phyloP scores from a whole-genome alignment of 2,329 filamentous ascomycete genomes.

The Xylaria sp. region DNA sequence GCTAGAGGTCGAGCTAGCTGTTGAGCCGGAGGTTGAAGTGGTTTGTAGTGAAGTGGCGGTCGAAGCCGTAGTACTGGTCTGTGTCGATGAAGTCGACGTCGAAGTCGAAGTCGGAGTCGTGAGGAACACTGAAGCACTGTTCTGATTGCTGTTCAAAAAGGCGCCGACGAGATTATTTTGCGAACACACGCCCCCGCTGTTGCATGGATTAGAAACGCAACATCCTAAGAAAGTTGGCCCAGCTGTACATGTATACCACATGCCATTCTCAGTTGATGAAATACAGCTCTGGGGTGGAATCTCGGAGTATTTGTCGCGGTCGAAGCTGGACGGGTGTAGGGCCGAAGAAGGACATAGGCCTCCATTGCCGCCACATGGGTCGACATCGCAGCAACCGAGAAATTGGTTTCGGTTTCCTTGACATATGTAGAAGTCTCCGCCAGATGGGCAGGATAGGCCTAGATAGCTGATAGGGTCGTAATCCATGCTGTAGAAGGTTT shows the following conservation, averaged over 20 bases:
- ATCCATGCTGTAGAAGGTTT: constrained; percentile 32
- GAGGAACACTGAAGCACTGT: constrained; percentile 30
- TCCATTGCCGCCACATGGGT: constrained; percentile 37
- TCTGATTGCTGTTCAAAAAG: constrained; percentile 26
- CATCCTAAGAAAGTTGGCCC: constrained; percentile 44
- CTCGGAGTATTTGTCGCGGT: constrained; percentile 21
- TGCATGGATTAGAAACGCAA: constrained; percentile 41
- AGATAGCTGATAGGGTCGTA: constrained; percentile 37
- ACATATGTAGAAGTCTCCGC: constrained; percentile 42
- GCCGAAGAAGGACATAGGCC: constrained; percentile 26
- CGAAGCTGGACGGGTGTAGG: constrained; percentile 35
- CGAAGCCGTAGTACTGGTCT: neutral
- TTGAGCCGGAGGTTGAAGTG: neutral
- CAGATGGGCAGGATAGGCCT: constrained; percentile 39
- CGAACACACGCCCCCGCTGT: constrained; percentile 26
- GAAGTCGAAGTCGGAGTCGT: constrained; percentile 14
- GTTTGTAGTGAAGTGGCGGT: neutral
- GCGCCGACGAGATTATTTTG: constrained; percentile 29
- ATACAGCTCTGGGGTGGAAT: constrained; percentile 38
- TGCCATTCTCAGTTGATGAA: neutral
- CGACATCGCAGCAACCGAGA: constrained; percentile 42
- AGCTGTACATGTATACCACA: constrained; percentile 42
- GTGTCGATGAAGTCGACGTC: neutral
- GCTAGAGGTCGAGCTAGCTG: neutral
- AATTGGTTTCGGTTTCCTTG: constrained; percentile 36